Percentiles rank a stretch among this genome's conserved stretches.
These are phyloP conservation scores for Camelina neglecta DNA, from an alignment of 345 rosid species.

Conservation along the genomic window DNA sequence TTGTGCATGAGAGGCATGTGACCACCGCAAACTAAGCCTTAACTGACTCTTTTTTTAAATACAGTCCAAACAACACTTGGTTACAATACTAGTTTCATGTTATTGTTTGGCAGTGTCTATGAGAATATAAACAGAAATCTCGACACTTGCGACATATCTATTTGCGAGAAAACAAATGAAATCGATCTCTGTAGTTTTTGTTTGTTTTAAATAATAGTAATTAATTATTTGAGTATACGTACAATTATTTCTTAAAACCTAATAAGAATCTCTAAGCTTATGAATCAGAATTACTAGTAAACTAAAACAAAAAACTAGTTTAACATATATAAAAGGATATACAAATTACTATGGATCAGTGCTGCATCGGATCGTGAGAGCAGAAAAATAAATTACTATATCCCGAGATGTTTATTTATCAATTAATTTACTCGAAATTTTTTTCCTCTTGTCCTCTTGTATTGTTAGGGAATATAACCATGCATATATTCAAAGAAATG, in stretches of 20 bases:
- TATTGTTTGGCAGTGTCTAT: constrained; percentile 29
- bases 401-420: constrained; percentile 14
- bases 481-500: constrained; percentile 18
- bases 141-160: constrained; percentile 23
- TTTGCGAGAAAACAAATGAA: constrained; percentile 16
- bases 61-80: constrained; percentile 26
- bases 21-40: constrained; percentile 45
- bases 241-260: neutral
- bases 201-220: neutral
- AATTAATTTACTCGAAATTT: neutral
- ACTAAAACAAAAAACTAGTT: neutral
- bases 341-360: constrained; percentile 35
- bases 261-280: neutral
- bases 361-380: constrained; percentile 42
- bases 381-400: neutral
- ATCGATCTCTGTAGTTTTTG: neutral
- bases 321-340: neutral
- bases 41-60: neutral
- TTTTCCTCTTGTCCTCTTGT: neutral
- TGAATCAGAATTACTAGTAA: neutral
- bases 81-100: neutral
- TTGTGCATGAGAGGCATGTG: constrained; percentile 50
- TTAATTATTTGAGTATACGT: neutral
- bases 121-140: constrained; percentile 8
- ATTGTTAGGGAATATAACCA: constrained; percentile 11